Evolutionary conservation across 495 filamentous ascomycete genomes (phyloP).

Genomic region (Podospora conica): DNA sequence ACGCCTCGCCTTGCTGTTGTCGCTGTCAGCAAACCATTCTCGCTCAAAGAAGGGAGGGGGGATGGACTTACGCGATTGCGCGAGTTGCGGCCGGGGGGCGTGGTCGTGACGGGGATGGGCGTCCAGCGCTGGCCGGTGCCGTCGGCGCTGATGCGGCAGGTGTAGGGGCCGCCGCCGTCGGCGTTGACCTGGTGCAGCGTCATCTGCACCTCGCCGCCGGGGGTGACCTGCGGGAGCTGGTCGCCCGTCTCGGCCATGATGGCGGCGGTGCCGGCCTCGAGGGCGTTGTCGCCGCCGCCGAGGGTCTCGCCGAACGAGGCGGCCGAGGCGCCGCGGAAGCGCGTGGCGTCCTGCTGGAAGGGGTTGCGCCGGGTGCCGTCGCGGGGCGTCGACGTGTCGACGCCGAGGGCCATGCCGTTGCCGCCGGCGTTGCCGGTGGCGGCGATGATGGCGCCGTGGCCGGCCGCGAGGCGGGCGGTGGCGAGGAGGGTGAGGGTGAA

Average conservation of each 20-base stretch:
- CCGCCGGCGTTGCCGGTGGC: slow-evolving; percentile 46
- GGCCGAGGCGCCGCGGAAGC: slow-evolving; percentile 41
- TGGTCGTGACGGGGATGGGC: slow-evolving; percentile 33
- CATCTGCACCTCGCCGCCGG: slow-evolving; percentile 45
- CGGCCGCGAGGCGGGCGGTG: slow-evolving; percentile 33
- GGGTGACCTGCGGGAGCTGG: slow-evolving; percentile 43
- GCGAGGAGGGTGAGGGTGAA: slow-evolving; percentile 29
- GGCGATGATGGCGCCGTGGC: slow-evolving; percentile 44
- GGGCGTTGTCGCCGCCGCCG: slow-evolving; percentile 38
- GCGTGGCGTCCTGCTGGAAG: slow-evolving; percentile 50
- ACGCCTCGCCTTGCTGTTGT: slow-evolving; percentile 25
- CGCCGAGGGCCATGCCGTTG: slow-evolving; percentile 40
- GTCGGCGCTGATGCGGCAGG: slow-evolving; percentile 46
- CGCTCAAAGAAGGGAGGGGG: not conserved
- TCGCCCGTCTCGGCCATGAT: slow-evolving; percentile 43
- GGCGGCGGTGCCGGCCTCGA: slow-evolving; percentile 41
- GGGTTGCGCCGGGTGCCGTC: slow-evolving; percentile 46
- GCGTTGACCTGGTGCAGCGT: slow-evolving; percentile 48
- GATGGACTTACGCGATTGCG: slow-evolving; percentile 24
- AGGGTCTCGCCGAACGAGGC: slow-evolving; percentile 41
- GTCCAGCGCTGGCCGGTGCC: slow-evolving; percentile 40
- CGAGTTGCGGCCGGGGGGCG: slow-evolving; percentile 32
- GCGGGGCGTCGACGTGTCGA: slow-evolving; percentile 46
- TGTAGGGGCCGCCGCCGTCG: slow-evolving; percentile 44
- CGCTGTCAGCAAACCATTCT: not conserved